Evolutionary conservation across 2,329 filamentous ascomycete species (phyloP).

Genomic region (Blastomyces parvus): DNA sequence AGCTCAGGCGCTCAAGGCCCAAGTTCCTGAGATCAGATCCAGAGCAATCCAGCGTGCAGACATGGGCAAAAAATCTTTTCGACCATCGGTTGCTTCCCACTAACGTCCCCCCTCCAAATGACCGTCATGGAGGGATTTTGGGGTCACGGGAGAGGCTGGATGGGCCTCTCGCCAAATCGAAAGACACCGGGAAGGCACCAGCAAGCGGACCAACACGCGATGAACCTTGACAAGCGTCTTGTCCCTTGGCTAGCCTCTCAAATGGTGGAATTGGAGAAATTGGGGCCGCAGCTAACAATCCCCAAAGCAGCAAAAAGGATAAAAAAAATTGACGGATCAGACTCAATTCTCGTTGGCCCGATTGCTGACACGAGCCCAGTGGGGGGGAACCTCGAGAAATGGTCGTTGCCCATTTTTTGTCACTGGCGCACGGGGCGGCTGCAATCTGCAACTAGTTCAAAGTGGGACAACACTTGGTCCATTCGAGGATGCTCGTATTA

Average conservation of each 20-base stretch:
- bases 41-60: conserved; percentile 9
- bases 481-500: conserved; percentile 8
- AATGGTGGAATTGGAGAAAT: conserved; percentile 4
- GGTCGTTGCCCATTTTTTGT: conserved; percentile 12
- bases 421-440: conserved; percentile 18
- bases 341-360: conserved; percentile 4
- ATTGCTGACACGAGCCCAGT: conserved; percentile 9
- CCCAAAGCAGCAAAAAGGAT: conserved; percentile 1
- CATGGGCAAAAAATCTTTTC: conserved; percentile 3
- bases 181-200: conserved; percentile 4
- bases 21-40: conserved; percentile 4
- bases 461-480: conserved; percentile 8
- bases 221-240: conserved; percentile 9
- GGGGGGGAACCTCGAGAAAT: background rate
- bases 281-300: background rate
- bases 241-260: conserved; percentile 7
- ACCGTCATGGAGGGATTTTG: conserved; percentile 14
- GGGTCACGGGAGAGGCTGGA: conserved; percentile 23
- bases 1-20: background rate
- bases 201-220: conserved; percentile 5
- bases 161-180: conserved; percentile 23
- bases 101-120: conserved; percentile 5
- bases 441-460: conserved; percentile 17
- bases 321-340: conserved; percentile 1
- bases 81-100: background rate